phyloP scores from a whole-genome alignment of 106 monocot species.

The Narthecium ossifragum region DNA sequence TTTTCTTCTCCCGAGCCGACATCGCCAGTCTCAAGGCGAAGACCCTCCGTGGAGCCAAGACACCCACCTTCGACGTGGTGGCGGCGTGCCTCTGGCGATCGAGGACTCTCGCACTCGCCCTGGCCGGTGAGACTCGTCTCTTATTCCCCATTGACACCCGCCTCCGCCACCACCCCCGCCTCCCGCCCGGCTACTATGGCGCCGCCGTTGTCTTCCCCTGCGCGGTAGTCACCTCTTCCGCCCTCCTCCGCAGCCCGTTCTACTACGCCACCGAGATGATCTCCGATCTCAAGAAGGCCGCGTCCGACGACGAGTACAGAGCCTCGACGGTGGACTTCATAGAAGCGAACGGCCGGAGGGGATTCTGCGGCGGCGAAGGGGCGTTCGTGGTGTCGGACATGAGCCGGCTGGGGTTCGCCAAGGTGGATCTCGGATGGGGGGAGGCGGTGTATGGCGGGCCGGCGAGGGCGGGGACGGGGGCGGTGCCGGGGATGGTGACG shows the following conservation, averaged over 20 bases:
- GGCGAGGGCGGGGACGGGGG: slow-evolving; percentile 1
- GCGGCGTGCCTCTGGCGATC: slow-evolving; percentile 9
- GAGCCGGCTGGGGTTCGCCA: slow-evolving; percentile 3
- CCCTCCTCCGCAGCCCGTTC: background rate
- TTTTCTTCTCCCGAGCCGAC: slow-evolving; percentile 1
- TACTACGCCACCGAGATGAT: background rate
- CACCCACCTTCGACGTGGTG: background rate
- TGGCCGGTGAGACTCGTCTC: background rate
- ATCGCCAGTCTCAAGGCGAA: background rate
- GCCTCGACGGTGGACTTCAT: slow-evolving; percentile 2
- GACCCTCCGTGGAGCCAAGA: background rate
- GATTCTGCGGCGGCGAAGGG: background rate
- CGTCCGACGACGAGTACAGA: background rate
- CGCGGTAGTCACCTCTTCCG: background rate
- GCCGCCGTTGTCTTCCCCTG: background rate
- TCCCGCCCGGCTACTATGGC: slow-evolving; percentile 1
- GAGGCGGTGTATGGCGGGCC: slow-evolving; percentile 1
- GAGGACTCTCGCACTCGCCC: background rate
- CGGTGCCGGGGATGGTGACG: slow-evolving; percentile 9
- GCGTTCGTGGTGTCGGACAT: slow-evolving; percentile 6
- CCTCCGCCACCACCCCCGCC: background rate
- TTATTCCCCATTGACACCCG: slow-evolving; percentile 4
- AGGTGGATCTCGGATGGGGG: slow-evolving; percentile 7
- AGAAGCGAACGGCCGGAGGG: background rate
- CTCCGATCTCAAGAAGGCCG: background rate